Conservation (phyloP, 768 basidiomycete species). For the Pleurotus giganteus region DNA sequence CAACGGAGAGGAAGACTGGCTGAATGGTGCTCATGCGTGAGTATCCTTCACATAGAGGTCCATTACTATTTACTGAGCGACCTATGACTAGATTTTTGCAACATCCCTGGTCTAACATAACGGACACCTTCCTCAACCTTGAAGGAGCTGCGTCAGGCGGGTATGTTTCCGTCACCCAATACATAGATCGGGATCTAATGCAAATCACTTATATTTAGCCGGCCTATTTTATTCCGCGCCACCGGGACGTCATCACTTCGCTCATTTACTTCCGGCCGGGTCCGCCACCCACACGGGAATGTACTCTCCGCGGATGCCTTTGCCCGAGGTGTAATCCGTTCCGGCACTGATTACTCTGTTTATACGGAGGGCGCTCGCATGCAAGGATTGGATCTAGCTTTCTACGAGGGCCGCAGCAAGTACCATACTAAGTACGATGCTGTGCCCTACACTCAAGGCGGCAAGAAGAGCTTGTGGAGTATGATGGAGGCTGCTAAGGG, state of each 20-base stretch:
- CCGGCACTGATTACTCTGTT: conserved; percentile 71
- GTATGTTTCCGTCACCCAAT: conserved; percentile 32
- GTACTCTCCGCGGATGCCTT: conserved; percentile 71
- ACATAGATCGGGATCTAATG: conserved; percentile 3
- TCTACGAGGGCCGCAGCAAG: conserved; percentile 68
- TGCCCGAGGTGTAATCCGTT: conserved; percentile 59
- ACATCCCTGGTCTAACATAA: conserved; percentile 72
- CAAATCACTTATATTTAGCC: conserved; percentile 35
- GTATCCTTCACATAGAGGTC: conserved; percentile 8
- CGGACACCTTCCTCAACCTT: conserved; percentile 72
- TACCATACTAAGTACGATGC: conserved; percentile 80
- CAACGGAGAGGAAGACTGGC: conserved; percentile 79
- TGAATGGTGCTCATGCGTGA: conserved; percentile 71
- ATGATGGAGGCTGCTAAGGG: conserved; percentile 70
- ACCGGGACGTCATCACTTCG: conserved; percentile 57
- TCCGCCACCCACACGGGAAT: conserved; percentile 71
- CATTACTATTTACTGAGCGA: not conserved
- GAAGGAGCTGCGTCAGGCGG: conserved; percentile 82
- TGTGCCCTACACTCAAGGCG: conserved; percentile 55
- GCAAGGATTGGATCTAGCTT: conserved; percentile 76
- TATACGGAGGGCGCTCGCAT: conserved; percentile 52
- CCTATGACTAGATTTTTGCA: conserved; percentile 50
- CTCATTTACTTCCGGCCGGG: conserved; percentile 43
- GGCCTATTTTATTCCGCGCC: conserved; percentile 73
- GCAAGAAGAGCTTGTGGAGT: conserved; percentile 59